phyloP scores from a whole-genome alignment of 2,329 filamentous ascomycete genomes.

The Trichoderma koningii region DNA sequence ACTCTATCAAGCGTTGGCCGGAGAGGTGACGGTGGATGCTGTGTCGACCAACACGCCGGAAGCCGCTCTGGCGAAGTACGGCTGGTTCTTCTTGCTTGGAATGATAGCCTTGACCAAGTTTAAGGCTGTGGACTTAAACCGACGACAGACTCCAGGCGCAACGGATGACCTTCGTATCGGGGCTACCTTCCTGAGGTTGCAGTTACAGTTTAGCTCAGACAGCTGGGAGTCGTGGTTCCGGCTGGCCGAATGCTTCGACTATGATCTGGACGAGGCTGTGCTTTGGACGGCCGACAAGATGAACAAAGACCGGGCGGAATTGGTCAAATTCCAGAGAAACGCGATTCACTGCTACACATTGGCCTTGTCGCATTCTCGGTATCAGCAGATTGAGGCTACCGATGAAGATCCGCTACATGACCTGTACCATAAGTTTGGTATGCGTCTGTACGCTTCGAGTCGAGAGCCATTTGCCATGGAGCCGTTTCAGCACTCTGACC shows the following conservation, averaged over 20 bases:
- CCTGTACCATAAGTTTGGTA: constrained; percentile 61
- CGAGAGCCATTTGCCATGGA: constrained; percentile 66
- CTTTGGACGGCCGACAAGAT: constrained; percentile 90
- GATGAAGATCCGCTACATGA: constrained; percentile 59
- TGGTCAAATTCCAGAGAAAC: constrained; percentile 74
- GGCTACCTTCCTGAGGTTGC: constrained; percentile 75
- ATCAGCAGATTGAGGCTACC: constrained; percentile 46
- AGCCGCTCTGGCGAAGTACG: constrained; percentile 72
- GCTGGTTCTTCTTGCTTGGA: constrained; percentile 91
- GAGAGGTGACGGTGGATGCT: constrained; percentile 72
- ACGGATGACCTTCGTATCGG: constrained; percentile 84
- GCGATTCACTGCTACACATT: constrained; percentile 79
- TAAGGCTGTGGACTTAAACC: constrained; percentile 66
- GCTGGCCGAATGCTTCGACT: constrained; percentile 82
- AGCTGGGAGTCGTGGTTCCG: constrained; percentile 92
- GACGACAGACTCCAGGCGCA: constrained; percentile 74
- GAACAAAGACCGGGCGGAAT: constrained; percentile 75
- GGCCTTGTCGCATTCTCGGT: constrained; percentile 58
- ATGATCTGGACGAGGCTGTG: constrained; percentile 82
- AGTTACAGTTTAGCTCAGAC: constrained; percentile 78
- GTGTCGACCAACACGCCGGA: constrained; percentile 69
- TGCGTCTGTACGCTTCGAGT: constrained; percentile 63
- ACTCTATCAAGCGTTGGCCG: constrained; percentile 78
- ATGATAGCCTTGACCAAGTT: constrained; percentile 89
- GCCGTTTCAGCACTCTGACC: constrained; percentile 58